Evolutionary conservation across 495 filamentous ascomycete genomes (phyloP).

Genomic region (Penicillium taxi): DNA sequence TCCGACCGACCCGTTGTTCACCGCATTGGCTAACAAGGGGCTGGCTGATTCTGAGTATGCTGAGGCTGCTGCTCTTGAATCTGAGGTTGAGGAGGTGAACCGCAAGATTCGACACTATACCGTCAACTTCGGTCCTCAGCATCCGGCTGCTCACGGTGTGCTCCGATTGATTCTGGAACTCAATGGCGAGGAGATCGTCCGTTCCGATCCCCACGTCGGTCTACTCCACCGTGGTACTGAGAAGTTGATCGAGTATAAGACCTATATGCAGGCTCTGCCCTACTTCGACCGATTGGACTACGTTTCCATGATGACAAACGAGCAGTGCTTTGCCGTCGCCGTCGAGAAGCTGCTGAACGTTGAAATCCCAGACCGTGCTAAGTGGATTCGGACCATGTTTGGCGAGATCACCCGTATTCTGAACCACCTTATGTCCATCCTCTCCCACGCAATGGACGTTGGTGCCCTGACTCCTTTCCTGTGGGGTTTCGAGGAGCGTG

Average conservation of each 20-base stretch:
- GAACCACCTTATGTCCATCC: conserved; percentile 97
- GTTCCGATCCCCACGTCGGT: conserved; percentile 94
- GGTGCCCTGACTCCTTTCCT: conserved; percentile 96
- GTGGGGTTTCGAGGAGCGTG: conserved; percentile 99
- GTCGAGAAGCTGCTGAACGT: conserved; percentile 98
- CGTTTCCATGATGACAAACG: conserved; percentile 99
- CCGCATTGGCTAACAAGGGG: conserved; percentile 41
- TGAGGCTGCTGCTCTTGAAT: conserved; percentile 40
- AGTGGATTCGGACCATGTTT: conserved; percentile 95
- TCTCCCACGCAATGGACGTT: conserved; percentile 99
- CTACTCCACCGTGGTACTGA: conserved; percentile 95
- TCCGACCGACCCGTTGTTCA: conserved; percentile 51
- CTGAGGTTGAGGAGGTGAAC: conserved; percentile 46
- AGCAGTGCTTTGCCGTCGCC: conserved; percentile 91
- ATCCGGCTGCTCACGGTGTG: conserved; percentile 98
- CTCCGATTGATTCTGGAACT: conserved; percentile 94
- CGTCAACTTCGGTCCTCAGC: conserved; percentile 99
- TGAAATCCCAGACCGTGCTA: conserved; percentile 90
- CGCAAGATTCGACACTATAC: conserved; percentile 98
- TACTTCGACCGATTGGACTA: conserved; percentile 99
- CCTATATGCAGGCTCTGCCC: conserved; percentile 93
- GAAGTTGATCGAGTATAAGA: conserved; percentile 99
- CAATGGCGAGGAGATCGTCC: conserved; percentile 95
- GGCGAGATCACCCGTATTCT: conserved; percentile 90
- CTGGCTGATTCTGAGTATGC: conserved; percentile 33